These are phyloP conservation scores for Calocera cornea DNA, from an alignment of 768 basidiomycete species.

Conservation along the genomic window DNA sequence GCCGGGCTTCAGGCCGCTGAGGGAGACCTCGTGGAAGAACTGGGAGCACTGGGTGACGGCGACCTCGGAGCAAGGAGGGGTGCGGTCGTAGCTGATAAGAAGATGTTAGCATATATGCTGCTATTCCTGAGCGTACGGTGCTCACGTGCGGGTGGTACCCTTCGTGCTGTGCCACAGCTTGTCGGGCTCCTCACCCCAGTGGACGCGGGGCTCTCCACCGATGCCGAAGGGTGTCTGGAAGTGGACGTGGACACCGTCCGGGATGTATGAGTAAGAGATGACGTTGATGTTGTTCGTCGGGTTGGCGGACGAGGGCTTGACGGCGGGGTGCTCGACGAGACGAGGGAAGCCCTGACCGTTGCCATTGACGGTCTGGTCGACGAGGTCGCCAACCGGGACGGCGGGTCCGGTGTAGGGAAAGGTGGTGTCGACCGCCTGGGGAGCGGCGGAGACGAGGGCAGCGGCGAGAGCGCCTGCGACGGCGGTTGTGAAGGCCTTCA, in stretches of 20 bases:
- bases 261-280: slow-evolving; percentile 12
- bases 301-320: slow-evolving; percentile 9
- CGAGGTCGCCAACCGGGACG: slow-evolving; percentile 13
- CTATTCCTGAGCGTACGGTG: too few species aligned
- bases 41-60: slow-evolving; percentile 14
- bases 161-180: slow-evolving; percentile 6
- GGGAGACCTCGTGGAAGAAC: slow-evolving; percentile 15
- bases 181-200: slow-evolving; percentile 8
- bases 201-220: slow-evolving; percentile 10
- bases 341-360: slow-evolving; percentile 13
- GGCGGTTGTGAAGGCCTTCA: neutral
- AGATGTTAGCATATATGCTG: neutral
- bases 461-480: slow-evolving; percentile 6
- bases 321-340: slow-evolving; percentile 12
- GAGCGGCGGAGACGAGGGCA: neutral
- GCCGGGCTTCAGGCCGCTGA: slow-evolving; percentile 11
- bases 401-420: slow-evolving; percentile 14
- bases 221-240: slow-evolving; percentile 16
- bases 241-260: slow-evolving; percentile 14
- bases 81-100: slow-evolving; percentile 11
- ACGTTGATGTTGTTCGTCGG: slow-evolving; percentile 16
- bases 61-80: slow-evolving; percentile 12
- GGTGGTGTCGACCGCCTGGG: slow-evolving; percentile 8
- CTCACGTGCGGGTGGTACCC: slow-evolving; percentile 8
- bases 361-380: slow-evolving; percentile 12